Evolutionary conservation across 495 filamentous ascomycete species (phyloP).

Genomic region (Penicillium diatomitis): DNA sequence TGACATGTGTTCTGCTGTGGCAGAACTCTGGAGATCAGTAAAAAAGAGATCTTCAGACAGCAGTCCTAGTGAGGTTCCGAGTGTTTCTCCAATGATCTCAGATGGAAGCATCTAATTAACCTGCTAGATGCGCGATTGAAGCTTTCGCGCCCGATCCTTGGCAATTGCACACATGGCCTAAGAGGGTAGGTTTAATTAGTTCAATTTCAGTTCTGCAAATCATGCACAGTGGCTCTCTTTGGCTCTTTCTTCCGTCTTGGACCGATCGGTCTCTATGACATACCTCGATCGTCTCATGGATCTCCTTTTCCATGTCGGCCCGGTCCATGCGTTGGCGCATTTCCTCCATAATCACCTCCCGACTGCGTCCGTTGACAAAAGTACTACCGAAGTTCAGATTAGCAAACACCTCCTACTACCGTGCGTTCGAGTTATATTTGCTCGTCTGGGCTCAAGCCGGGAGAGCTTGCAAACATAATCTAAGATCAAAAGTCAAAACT

Average conservation of each 20-base stretch:
- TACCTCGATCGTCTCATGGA: constrained; percentile 69
- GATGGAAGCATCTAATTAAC: neutral
- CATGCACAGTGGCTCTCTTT: no score
- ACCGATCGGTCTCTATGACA: constrained; percentile 2
- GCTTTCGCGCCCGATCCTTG: constrained; percentile 47
- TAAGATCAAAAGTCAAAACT: constrained; percentile 12
- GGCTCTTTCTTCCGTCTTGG: no score
- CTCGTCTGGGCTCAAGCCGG: no score
- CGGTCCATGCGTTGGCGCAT: constrained; percentile 70
- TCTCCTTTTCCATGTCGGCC: constrained; percentile 57
- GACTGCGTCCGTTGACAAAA: constrained; percentile 78
- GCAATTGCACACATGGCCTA: constrained; percentile 71
- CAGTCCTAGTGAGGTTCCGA: neutral
- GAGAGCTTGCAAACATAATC: neutral
- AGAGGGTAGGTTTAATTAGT: neutral
- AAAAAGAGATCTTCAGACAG: no score
- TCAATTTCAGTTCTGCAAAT: no score
- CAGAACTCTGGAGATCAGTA: no score
- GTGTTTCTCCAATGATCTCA: neutral
- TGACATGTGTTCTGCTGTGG: no score
- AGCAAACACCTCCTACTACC: neutral
- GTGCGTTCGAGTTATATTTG: no score
- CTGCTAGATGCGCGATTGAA: constrained; percentile 24
- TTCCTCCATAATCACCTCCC: constrained; percentile 70
- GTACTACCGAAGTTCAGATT: constrained; percentile 39